phyloP scores from a whole-genome alignment of 2,329 filamentous ascomycete species.

The Corynespora cassiicola region DNA sequence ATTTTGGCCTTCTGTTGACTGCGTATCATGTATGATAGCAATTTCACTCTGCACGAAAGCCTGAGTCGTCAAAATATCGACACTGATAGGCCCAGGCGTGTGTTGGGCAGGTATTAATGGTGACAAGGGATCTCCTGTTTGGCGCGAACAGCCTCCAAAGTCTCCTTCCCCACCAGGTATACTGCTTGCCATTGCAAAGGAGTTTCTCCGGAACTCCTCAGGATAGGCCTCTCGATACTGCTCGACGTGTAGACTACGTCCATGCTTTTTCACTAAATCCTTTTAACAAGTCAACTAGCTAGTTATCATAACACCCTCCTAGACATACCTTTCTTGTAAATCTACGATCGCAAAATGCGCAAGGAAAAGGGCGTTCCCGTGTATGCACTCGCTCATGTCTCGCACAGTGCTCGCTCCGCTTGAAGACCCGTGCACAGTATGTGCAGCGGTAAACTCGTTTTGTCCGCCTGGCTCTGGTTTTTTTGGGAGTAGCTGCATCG shows the following conservation, averaged over 20 bases:
- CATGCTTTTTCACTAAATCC: constrained; percentile 45
- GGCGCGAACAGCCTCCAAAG: constrained; percentile 1
- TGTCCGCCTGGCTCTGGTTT: no score
- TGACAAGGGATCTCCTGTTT: constrained; percentile 1
- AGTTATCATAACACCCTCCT: not conserved
- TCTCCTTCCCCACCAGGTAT: not conserved
- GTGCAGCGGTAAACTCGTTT: no score
- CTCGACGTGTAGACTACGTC: constrained; percentile 39
- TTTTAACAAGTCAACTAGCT: constrained; percentile 17
- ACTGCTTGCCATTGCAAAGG: constrained; percentile 11
- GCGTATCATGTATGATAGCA: not conserved
- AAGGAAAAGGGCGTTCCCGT: constrained; percentile 41
- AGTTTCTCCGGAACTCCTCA: constrained; percentile 14
- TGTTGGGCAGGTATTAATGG: constrained; percentile 3
- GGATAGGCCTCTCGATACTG: constrained; percentile 24
- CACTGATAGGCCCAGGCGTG: not conserved
- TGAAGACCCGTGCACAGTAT: constrained; percentile 40
- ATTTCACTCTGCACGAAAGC: not conserved
- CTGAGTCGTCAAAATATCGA: constrained; percentile 1
- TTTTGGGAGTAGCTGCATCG: no score
- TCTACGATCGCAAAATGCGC: constrained; percentile 38
- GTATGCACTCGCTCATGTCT: constrained; percentile 44
- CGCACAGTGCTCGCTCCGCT: constrained; percentile 43
- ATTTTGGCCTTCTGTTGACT: not conserved
- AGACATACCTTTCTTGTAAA: constrained; percentile 42